phyloP scores from a whole-genome alignment of 805 yeast genomes.

The Hanseniaspora singularis region DNA sequence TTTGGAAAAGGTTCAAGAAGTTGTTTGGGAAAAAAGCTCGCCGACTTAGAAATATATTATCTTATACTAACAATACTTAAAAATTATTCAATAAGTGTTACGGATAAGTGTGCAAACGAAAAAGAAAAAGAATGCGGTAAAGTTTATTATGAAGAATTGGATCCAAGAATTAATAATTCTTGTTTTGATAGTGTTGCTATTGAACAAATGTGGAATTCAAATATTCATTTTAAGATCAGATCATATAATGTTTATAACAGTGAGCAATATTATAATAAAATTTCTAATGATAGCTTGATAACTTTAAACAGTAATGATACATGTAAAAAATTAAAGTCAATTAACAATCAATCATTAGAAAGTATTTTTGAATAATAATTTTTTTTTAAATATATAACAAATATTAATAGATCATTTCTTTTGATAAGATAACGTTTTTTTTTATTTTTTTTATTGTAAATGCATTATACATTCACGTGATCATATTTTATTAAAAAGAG shows the following conservation, averaged over 20 bases:
- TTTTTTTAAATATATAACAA: no score
- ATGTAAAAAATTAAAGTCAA: no score
- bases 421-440: no score
- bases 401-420: no score
- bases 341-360: no score
- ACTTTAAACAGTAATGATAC: neutral
- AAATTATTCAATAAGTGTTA: neutral
- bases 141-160: neutral
- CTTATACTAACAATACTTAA: neutral
- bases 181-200: slow-evolving; percentile 3
- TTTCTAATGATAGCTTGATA: no score
- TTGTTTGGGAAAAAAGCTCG: slow-evolving; percentile 8
- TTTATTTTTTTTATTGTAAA: no score
- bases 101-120: neutral
- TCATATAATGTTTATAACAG: no score
- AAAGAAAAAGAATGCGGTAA: neutral
- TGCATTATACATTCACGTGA: no score
- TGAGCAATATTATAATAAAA: no score
- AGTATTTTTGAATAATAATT: no score
- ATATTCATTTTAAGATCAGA: slow-evolving; percentile 1
- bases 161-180: slow-evolving; percentile 10
- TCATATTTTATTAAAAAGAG: no score
- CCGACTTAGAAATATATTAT: slow-evolving; percentile 7
- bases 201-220: slow-evolving; percentile 7
- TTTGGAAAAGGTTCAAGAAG: slow-evolving; percentile 11